Conservation (phyloP, 108 stramenopile genomes). For the Nannochloropsis gaditana region DNA sequence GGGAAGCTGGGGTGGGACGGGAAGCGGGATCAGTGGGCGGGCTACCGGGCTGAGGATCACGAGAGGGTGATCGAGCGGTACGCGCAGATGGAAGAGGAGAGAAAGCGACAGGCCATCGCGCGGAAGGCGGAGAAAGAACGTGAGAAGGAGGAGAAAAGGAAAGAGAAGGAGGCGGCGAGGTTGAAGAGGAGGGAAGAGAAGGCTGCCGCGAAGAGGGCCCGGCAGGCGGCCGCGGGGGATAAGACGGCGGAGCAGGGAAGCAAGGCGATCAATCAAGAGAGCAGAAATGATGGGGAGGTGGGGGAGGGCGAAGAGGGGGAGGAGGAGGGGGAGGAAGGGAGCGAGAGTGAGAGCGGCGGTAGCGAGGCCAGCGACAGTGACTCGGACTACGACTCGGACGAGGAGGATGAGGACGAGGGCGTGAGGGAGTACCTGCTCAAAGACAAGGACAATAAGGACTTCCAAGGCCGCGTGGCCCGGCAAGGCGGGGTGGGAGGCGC, state of each 20-base stretch:
- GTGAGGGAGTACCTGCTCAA: slow-evolving; percentile 59
- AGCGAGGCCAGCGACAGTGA: slow-evolving; percentile 63
- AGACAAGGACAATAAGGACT: slow-evolving; percentile 72
- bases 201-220: slow-evolving; percentile 40
- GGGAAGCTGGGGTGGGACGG: slow-evolving; percentile 73
- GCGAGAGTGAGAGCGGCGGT: not conserved
- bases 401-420: slow-evolving; percentile 45
- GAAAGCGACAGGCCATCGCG: not conserved
- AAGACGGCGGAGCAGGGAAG: not conserved
- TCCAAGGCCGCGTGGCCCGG: slow-evolving; percentile 83
- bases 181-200: slow-evolving; percentile 42
- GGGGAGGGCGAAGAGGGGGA: not conserved
- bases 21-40: slow-evolving; percentile 82
- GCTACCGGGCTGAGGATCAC: slow-evolving; percentile 64
- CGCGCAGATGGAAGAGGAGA: slow-evolving; percentile 29
- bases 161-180: slow-evolving; percentile 21
- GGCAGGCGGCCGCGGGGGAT: slow-evolving; percentile 6
- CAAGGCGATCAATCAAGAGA: not conserved
- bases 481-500: slow-evolving; percentile 96
- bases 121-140: slow-evolving; percentile 64
- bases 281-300: not conserved
- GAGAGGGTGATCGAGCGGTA: slow-evolving; percentile 31
- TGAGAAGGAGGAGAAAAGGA: slow-evolving; percentile 53
- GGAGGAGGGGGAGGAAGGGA: not conserved
- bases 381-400: slow-evolving; percentile 67